Evolutionary conservation across 306 rosid species (phyloP), one percentile per base, ranked within the genome.

Genomic region (Boehmeria nivea): DNA sequence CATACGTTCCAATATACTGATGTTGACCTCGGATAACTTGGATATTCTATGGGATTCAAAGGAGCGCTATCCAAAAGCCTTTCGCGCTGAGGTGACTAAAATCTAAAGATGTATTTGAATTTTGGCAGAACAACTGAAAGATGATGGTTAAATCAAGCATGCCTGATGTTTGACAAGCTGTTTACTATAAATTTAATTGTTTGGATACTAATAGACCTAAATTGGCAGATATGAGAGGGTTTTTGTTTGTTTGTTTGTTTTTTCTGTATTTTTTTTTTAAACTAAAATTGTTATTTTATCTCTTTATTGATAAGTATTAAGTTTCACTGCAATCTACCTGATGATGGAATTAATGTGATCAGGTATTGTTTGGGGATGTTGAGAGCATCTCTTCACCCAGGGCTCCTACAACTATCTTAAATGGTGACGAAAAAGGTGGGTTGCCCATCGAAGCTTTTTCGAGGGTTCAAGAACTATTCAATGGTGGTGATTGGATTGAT

Each of bases 391-490:
- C 89, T 78, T 89, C 94, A 46, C 84, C 78, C 18, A 84, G 75
- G 71, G 89, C 83, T 64, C 91, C 91, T 0, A 80, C 81, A 27
- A 59, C 83, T 33, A 84, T 87, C 46, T 78, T 91, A 72, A 83
- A 87, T 76, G 94, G 94, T 3, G 98, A 91, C 69, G 91, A 87
- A 81, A 91, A 76, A 71, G 95, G 98, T 68, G 98, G 98, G 55
- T 71, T 91, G 69, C 98, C 98, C 19, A 76, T 87, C 58, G 98
- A 91, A 77, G 95, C 98, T 38, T 91, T 91, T 80, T 87, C 98
- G 57, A 84, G 85, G 77, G 98, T 91, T 74, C 95, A 87, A 71
- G 98, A 91, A 72, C 87, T 91, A 59, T 91, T 91, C 68, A 87
- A 71, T 67, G 94, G 88, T 39, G 91, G 66, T 40, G 98, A 91